A percentile compares a stretch with the other conserved stretches of the same genome.
Conservation (phyloP, 768 basidiomycete species). For the Lactifluus echinatus region DNA sequence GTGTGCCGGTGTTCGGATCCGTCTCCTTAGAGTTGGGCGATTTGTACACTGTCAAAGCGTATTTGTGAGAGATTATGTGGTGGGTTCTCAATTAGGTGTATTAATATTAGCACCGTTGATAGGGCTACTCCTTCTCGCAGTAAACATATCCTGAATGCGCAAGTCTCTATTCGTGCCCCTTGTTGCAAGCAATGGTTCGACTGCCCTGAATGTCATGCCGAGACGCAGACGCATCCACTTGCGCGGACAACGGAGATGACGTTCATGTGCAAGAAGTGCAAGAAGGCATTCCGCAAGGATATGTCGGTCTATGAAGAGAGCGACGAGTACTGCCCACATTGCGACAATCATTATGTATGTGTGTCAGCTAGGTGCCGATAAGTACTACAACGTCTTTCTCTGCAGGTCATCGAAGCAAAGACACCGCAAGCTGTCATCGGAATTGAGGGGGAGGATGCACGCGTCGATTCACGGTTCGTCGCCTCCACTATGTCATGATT, state of each 20-base stretch:
- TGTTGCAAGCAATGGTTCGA: slow-evolving; percentile 99
- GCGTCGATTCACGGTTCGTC: slow-evolving; percentile 76
- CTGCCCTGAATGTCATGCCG: slow-evolving; percentile 92
- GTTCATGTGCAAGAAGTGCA: slow-evolving; percentile 83
- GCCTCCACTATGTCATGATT: not conserved
- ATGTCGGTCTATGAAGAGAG: slow-evolving; percentile 89
- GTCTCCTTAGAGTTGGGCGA: too few relatives aligned
- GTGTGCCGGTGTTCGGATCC: not conserved
- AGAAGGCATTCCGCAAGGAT: slow-evolving; percentile 95
- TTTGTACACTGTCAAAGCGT: not conserved
- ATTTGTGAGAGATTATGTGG: not conserved
- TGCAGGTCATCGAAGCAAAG: slow-evolving; percentile 86
- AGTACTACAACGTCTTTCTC: not conserved
- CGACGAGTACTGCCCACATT: slow-evolving; percentile 97
- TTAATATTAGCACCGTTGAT: not conserved
- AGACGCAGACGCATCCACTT: slow-evolving; percentile 65
- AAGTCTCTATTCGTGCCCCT: slow-evolving; percentile 91
- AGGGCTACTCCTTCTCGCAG: slow-evolving; percentile 31
- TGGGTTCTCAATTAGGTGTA: not conserved
- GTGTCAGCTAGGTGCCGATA: not conserved
- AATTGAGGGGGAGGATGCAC: slow-evolving; percentile 86
- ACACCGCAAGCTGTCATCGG: slow-evolving; percentile 77
- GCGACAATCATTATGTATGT: slow-evolving; percentile 96
- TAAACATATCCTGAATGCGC: slow-evolving; percentile 94
- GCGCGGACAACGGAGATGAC: slow-evolving; percentile 74